Percentiles rank a stretch among this genome's conserved stretches.
Conservation (phyloP, 2,329 filamentous ascomycete species). For the Xylaria digitata region DNA sequence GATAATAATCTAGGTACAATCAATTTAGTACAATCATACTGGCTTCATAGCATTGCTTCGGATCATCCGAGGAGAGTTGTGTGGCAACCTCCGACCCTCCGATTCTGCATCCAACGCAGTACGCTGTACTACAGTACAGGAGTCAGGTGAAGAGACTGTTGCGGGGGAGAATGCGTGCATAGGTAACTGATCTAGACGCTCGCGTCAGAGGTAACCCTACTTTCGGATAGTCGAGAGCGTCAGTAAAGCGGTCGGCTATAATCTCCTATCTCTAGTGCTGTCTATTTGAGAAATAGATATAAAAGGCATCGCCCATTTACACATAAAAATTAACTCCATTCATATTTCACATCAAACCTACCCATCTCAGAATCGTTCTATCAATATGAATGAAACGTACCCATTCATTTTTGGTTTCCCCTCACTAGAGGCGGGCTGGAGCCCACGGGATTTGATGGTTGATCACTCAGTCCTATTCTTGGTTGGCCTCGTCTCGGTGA, state of each 20-base stretch:
- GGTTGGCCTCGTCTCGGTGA: conserved; percentile 26
- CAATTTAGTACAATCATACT: neutral
- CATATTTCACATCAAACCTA: neutral
- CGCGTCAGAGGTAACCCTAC: neutral
- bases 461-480: conserved; percentile 22
- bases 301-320: neutral
- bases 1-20: neutral
- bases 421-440: conserved; percentile 26
- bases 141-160: neutral
- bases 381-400: conserved; percentile 31
- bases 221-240: neutral
- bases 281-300: neutral
- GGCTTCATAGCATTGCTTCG: neutral
- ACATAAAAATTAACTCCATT: neutral
- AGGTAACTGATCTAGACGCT: neutral
- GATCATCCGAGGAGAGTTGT: conserved; percentile 8
- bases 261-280: neutral
- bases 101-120: conserved; percentile 6
- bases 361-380: neutral
- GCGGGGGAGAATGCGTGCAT: conserved; percentile 1
- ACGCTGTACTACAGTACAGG: neutral
- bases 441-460: conserved; percentile 16
- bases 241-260: too few species aligned
- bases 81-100: conserved; percentile 26
- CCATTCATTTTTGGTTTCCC: conserved; percentile 16